phyloP scores from a whole-genome alignment of 345 rosid genomes.

The Mallotus nudiflorus region DNA sequence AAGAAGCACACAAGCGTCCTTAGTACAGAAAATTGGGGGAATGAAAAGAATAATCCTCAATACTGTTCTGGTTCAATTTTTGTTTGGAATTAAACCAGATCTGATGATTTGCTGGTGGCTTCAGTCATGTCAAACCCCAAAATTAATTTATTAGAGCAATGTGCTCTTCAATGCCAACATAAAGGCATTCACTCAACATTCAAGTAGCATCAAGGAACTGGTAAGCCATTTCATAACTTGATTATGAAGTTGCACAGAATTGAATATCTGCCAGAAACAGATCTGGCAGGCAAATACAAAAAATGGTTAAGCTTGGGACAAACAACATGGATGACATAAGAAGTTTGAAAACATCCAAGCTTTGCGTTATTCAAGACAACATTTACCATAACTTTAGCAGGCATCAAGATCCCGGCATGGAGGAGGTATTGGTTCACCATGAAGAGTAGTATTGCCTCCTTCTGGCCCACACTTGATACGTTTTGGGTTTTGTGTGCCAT shows the following conservation, averaged over 20 bases:
- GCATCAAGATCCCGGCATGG: slow-evolving; percentile 91
- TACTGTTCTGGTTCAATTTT: background rate
- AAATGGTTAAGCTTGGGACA: slow-evolving; percentile 17
- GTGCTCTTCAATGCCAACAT: no score
- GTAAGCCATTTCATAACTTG: slow-evolving; percentile 19
- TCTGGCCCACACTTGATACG: slow-evolving; percentile 88
- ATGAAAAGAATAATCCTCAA: background rate
- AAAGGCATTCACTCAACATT: no score
- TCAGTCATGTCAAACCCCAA: background rate
- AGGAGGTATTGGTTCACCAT: slow-evolving; percentile 80
- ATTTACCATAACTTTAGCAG: slow-evolving; percentile 48
- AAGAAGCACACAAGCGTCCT: background rate
- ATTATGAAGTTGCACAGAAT: slow-evolving; percentile 18
- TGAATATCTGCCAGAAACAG: slow-evolving; percentile 24
- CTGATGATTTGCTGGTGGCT: background rate
- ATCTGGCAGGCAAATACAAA: slow-evolving; percentile 27
- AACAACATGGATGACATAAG: slow-evolving; percentile 26
- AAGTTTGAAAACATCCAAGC: slow-evolving; percentile 27
- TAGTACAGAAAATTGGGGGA: background rate
- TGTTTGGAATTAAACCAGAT: background rate
- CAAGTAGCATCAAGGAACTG: slow-evolving; percentile 10
- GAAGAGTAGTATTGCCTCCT: slow-evolving; percentile 89
- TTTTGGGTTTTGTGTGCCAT: slow-evolving; percentile 87
- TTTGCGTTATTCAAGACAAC: slow-evolving; percentile 24
- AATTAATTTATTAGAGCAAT: no score